These are phyloP conservation scores for Penicillium waksmanii DNA, from an alignment of 495 filamentous ascomycete species.

Conservation along the genomic window DNA sequence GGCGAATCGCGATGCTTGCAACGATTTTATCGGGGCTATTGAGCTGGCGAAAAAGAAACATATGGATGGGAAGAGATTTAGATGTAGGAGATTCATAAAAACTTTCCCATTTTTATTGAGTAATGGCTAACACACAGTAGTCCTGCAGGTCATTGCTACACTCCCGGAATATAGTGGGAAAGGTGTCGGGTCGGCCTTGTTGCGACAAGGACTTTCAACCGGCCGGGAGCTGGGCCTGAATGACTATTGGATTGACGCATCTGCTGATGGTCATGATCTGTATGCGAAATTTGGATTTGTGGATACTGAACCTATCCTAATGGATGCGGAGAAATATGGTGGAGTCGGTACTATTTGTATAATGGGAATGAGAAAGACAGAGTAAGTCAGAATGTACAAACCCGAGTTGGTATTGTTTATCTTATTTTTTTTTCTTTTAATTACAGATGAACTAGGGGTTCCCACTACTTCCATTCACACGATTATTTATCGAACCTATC, in stretches of 20 bases:
- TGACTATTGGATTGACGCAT: slow-evolving; percentile 6
- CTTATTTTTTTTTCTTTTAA: too few relatives aligned
- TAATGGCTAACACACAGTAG: background rate
- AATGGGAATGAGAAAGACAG: slow-evolving; percentile 4
- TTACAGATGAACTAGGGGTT: too few relatives aligned
- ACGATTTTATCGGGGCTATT: slow-evolving; percentile 4
- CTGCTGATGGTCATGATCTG: slow-evolving; percentile 2
- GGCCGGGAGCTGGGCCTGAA: background rate
- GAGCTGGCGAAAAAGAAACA: slow-evolving; percentile 1
- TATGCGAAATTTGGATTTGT: slow-evolving; percentile 12
- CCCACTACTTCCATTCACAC: too few relatives aligned
- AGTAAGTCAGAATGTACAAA: background rate
- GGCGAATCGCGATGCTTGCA: slow-evolving; percentile 1
- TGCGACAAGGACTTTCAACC: background rate
- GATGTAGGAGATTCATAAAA: background rate
- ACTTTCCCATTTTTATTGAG: background rate
- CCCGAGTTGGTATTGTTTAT: too few relatives aligned
- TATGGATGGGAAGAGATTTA: slow-evolving; percentile 9
- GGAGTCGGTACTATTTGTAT: slow-evolving; percentile 3
- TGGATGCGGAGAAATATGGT: slow-evolving; percentile 7
- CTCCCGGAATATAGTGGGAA: slow-evolving; percentile 8
- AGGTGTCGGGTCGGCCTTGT: slow-evolving; percentile 8
- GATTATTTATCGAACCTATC: too few relatives aligned
- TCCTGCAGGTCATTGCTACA: background rate
- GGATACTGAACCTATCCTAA: slow-evolving; percentile 3